These are phyloP conservation scores for Boechera retrofracta DNA, from an alignment of 345 rosid species.

Conservation along the genomic window DNA sequence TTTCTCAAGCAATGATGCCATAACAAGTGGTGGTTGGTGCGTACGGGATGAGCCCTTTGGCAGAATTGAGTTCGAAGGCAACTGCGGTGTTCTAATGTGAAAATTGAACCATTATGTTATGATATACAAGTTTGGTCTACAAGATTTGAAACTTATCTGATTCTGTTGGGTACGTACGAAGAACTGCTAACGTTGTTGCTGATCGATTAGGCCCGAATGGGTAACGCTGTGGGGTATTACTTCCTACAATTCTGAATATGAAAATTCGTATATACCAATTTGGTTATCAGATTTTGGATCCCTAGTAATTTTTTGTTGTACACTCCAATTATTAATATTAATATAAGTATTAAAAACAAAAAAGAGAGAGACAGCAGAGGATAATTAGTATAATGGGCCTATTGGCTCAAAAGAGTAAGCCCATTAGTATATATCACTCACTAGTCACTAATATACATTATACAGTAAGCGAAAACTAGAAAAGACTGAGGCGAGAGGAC, in stretches of 20 bases:
- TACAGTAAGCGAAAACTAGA: background rate
- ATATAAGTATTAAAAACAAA: background rate
- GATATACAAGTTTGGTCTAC: too few relatives aligned
- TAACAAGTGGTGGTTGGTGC: background rate
- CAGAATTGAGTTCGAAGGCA: too few relatives aligned
- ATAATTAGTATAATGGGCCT: background rate
- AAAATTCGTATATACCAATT: too few relatives aligned
- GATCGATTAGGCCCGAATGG: too few relatives aligned
- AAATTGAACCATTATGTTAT: too few relatives aligned
- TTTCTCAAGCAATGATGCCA: background rate
- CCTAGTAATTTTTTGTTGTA: background rate
- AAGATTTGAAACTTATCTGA: background rate
- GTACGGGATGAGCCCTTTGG: background rate
- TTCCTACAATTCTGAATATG: too few relatives aligned
- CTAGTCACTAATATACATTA: background rate
- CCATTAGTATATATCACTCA: background rate
- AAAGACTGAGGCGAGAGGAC: slow-evolving; percentile 15
- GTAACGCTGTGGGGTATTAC: too few relatives aligned
- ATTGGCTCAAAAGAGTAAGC: background rate
- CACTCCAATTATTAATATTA: too few relatives aligned
- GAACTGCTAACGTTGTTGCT: background rate
- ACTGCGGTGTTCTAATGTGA: too few relatives aligned
- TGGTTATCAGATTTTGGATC: background rate
- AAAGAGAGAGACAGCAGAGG: background rate
- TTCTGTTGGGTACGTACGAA: too few relatives aligned